These are phyloP conservation scores for Eragrostis curvula DNA, from an alignment of 176 grass and related monocot genomes.

Conservation along the genomic window DNA sequence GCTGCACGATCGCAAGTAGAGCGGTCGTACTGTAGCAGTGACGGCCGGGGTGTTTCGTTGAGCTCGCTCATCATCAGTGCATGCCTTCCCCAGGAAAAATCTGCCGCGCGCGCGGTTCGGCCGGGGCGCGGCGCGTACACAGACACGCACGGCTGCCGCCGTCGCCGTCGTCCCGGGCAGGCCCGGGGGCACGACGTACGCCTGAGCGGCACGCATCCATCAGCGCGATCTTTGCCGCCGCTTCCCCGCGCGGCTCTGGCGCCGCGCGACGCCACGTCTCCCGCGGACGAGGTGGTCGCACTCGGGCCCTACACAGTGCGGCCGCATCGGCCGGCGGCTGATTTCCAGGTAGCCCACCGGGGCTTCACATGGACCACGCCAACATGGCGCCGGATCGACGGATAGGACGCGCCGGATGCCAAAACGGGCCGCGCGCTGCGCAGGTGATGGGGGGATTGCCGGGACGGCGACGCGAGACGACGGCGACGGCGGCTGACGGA, in stretches of 20 bases:
- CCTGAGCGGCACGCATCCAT: neutral
- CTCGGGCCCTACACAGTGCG: constrained; percentile 27
- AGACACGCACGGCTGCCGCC: neutral
- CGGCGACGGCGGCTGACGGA: neutral
- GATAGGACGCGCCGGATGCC: neutral
- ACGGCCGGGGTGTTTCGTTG: no score
- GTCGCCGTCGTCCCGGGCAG: neutral
- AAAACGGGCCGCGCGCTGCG: neutral
- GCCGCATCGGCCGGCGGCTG: neutral
- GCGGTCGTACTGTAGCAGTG: no score
- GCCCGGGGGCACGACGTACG: no score
- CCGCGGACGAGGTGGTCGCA: constrained; percentile 20
- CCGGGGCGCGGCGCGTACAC: no score
- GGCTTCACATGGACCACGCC: constrained; percentile 28
- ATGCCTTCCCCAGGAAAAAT: no score
- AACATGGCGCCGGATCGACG: constrained; percentile 12
- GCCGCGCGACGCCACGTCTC: constrained; percentile 41
- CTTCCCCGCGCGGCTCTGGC: neutral
- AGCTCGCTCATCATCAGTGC: no score
- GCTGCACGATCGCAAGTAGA: no score
- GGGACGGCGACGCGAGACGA: neutral
- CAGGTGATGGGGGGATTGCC: neutral
- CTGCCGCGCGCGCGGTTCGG: neutral
- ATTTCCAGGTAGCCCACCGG: constrained; percentile 12
- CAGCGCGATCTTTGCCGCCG: neutral